Conservation (phyloP, 441 rosid genomes). For the Pelargonium citronellum region DNA sequence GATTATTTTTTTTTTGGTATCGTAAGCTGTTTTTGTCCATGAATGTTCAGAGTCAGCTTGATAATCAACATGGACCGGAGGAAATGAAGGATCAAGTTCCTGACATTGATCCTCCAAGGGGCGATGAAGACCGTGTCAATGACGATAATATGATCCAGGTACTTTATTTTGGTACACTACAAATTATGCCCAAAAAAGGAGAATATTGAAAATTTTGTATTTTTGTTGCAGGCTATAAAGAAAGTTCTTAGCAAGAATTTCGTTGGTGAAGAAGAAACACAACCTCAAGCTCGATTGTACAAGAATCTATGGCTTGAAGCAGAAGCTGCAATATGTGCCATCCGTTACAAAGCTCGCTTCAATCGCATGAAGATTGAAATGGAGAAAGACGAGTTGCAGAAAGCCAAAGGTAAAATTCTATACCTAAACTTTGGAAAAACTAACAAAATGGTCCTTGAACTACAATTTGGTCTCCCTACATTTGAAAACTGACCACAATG, state of each 20-base stretch:
- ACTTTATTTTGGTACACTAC: slow-evolving; percentile 13
- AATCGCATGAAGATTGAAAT: slow-evolving; percentile 51
- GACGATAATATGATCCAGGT: slow-evolving; percentile 62
- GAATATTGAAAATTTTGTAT: slow-evolving; percentile 11
- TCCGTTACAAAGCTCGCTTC: slow-evolving; percentile 63
- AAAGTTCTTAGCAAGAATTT: slow-evolving; percentile 57
- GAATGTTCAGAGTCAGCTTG: slow-evolving; percentile 20
- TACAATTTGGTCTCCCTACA: no score
- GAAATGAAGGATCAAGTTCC: slow-evolving; percentile 19
- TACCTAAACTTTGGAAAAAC: neutral
- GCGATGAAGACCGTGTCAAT: slow-evolving; percentile 31
- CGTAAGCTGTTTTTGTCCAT: no score
- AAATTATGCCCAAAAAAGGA: slow-evolving; percentile 7
- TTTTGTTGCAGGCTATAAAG: slow-evolving; percentile 60
- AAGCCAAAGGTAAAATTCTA: slow-evolving; percentile 35
- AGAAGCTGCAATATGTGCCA: slow-evolving; percentile 76
- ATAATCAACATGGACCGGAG: slow-evolving; percentile 26
- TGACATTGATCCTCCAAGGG: slow-evolving; percentile 19
- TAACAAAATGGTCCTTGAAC: no score
- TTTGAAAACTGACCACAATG: no score
- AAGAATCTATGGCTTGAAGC: slow-evolving; percentile 97
- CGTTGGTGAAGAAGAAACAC: slow-evolving; percentile 42
- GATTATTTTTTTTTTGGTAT: no score
- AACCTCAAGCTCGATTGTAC: slow-evolving; percentile 54
- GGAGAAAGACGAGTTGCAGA: slow-evolving; percentile 34